These are phyloP conservation scores for Cytospora mali DNA, from an alignment of 2,329 filamentous ascomycete species.

Conservation along the genomic window DNA sequence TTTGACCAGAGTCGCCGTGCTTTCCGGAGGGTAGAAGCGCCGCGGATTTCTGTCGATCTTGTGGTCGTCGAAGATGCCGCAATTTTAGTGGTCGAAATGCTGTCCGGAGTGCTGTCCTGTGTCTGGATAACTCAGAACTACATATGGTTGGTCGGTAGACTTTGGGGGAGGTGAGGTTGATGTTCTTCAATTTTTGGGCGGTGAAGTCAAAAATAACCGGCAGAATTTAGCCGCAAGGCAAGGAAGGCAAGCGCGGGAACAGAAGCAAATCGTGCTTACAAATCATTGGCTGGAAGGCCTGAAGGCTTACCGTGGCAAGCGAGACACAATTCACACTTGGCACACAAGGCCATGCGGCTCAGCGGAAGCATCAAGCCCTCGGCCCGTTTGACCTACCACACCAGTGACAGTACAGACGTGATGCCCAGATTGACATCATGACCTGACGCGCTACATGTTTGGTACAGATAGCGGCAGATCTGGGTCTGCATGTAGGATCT, in stretches of 20 bases:
- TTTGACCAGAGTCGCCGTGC: conserved; percentile 18
- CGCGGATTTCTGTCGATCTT: not conserved
- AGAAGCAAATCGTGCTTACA: not conserved
- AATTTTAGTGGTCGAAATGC: too few species aligned
- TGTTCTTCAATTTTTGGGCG: conserved; percentile 22
- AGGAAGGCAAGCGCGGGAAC: too few species aligned
- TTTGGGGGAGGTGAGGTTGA: not conserved
- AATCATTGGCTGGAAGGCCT: not conserved
- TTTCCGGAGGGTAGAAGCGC: conserved; percentile 4
- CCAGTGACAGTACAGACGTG: not conserved
- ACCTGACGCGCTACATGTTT: conserved; percentile 12
- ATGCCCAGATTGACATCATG: conserved; percentile 11
- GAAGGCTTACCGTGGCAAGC: too few species aligned
- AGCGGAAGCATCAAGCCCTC: too few species aligned
- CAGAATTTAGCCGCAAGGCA: conserved; percentile 5
- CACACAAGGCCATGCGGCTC: too few species aligned
- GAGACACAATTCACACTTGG: not conserved
- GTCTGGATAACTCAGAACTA: not conserved
- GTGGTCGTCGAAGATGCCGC: not conserved
- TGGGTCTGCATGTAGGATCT: conserved; percentile 16
- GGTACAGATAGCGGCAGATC: conserved; percentile 13
- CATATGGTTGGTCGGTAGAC: not conserved
- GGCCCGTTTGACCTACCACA: not conserved
- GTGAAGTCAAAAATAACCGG: conserved; percentile 4
- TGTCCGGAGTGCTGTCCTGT: not conserved